Percentiles rank a stretch among this genome's conserved stretches.
phyloP scores from a whole-genome alignment of 306 rosid genomes.

The Lathyrus oleraceus region DNA sequence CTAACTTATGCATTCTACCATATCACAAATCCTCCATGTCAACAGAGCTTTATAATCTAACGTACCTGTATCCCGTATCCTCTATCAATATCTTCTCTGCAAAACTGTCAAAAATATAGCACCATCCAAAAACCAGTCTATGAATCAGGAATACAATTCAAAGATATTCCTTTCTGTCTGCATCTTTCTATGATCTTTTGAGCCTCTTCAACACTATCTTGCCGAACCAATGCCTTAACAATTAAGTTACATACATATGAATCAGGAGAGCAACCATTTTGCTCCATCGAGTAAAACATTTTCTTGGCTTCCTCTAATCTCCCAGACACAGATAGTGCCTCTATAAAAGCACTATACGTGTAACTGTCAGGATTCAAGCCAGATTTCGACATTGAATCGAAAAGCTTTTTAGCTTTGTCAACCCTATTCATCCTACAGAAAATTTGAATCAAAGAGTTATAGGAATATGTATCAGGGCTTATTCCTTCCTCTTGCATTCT shows the following conservation, averaged over 20 bases:
- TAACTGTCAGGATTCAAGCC: constrained; percentile 66
- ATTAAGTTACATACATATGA: constrained; percentile 55
- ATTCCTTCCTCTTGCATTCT: constrained; percentile 68
- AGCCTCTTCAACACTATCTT: constrained; percentile 50
- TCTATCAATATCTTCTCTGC: constrained; percentile 19
- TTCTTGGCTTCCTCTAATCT: constrained; percentile 72
- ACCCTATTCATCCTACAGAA: constrained; percentile 58
- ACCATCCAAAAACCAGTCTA: constrained; percentile 28
- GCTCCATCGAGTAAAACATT: constrained; percentile 65
- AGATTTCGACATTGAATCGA: constrained; percentile 55
- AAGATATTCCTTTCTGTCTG: constrained; percentile 40
- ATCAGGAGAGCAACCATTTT: constrained; percentile 63
- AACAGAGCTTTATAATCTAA: constrained; percentile 25
- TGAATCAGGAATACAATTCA: constrained; percentile 37
- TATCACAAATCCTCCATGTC: constrained; percentile 7
- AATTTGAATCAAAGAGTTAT: constrained; percentile 66
- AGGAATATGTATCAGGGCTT: constrained; percentile 68
- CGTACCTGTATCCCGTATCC: constrained; percentile 25
- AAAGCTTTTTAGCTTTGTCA: constrained; percentile 63
- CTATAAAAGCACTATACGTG: constrained; percentile 66
- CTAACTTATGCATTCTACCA: constrained; percentile 9
- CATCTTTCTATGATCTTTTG: constrained; percentile 49
- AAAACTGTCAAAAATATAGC: constrained; percentile 21
- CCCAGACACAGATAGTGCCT: constrained; percentile 54
- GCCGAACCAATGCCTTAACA: constrained; percentile 46